A percentile compares a stretch with the other conserved stretches of the same genome.
Evolutionary conservation across 2,329 filamentous ascomycete genomes (phyloP).

Genomic region (Hymenoscyphus scutula): DNA sequence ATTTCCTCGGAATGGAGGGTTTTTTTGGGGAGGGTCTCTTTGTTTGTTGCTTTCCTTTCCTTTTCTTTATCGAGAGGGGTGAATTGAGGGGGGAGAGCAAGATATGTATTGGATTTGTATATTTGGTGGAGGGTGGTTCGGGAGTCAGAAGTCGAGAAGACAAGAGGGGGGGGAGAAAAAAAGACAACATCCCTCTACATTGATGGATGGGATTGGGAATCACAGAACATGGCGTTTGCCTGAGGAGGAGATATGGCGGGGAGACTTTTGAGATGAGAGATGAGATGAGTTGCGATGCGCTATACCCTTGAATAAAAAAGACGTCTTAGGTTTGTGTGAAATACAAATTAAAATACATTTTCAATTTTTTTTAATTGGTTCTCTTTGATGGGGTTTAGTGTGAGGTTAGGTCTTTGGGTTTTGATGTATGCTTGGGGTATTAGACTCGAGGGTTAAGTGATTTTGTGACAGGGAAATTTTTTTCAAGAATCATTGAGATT

Average conservation of each 20-base stretch:
- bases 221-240: not conserved
- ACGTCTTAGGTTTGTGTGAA: not conserved
- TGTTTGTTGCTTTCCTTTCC: no score
- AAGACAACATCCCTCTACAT: not conserved
- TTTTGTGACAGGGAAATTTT: no score
- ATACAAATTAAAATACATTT: not conserved
- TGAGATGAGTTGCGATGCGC: slow-evolving; percentile 3
- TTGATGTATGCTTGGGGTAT: no score
- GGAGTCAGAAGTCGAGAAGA: not conserved
- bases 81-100: no score
- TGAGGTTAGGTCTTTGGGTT: no score
- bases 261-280: not conserved
- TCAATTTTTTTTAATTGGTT: no score
- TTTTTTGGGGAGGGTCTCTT: no score
- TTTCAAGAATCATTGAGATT: no score
- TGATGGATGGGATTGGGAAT: not conserved
- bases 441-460: no score
- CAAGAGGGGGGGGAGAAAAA: no score
- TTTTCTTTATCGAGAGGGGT: not conserved
- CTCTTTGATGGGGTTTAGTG: no score
- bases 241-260: not conserved
- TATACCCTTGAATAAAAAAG: slow-evolving; percentile 13
- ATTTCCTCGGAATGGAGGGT: not conserved
- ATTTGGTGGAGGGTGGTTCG: not conserved
- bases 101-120: not conserved